A percentile compares a stretch with the other conserved stretches of the same genome.
Evolutionary conservation across 306 rosid species (phyloP).

Genomic region (Prosopis cineraria): DNA sequence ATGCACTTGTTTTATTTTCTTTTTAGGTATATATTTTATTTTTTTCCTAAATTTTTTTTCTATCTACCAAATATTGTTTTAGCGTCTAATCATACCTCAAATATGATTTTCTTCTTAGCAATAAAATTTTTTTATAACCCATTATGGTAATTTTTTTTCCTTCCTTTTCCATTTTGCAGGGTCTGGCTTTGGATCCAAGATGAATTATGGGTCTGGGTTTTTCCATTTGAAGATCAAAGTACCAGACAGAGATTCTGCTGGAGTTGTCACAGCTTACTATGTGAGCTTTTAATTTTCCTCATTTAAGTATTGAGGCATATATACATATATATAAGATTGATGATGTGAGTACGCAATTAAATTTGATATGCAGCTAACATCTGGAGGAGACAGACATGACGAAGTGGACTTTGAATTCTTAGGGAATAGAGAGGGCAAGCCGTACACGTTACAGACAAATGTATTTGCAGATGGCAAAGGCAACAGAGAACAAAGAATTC

Average conservation of each 20-base stretch:
- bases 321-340: background rate
- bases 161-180: constrained; percentile 29
- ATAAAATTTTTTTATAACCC: too few relatives aligned
- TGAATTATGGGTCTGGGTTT: constrained; percentile 52
- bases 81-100: too few relatives aligned
- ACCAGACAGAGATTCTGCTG: constrained; percentile 57
- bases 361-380: constrained; percentile 38
- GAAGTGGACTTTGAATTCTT: constrained; percentile 75
- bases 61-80: too few relatives aligned
- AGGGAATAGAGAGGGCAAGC: constrained; percentile 56
- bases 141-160: background rate
- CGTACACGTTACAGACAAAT: constrained; percentile 59
- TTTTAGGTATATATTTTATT: too few relatives aligned
- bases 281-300: constrained; percentile 30
- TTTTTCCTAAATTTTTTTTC: too few relatives aligned
- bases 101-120: too few relatives aligned
- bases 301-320: too few relatives aligned
- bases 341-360: background rate
- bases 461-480: constrained; percentile 53
- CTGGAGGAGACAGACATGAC: constrained; percentile 45
- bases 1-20: too few relatives aligned
- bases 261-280: constrained; percentile 58
- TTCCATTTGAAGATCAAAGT: constrained; percentile 54
- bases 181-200: constrained; percentile 59
- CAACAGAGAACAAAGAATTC: constrained; percentile 52